A percentile compares a stretch with the other conserved stretches of the same genome.
Conservation (phyloP, 2,329 filamentous ascomycete genomes). For the Phyllachora maydis region DNA sequence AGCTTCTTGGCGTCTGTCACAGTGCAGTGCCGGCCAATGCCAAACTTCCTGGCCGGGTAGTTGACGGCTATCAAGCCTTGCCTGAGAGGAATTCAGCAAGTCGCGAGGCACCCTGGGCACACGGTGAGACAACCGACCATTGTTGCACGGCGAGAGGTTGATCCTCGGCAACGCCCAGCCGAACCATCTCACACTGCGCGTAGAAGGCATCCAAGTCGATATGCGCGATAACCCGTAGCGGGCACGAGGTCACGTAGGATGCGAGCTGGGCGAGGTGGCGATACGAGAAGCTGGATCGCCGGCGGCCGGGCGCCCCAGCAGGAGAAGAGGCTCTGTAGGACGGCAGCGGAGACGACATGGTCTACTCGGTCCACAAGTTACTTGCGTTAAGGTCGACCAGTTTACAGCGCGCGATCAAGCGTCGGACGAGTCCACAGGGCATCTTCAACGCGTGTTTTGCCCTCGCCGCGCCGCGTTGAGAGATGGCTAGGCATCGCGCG, state of each 20-base stretch:
- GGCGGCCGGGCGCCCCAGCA: conserved; percentile 10
- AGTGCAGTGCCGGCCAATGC: conserved; percentile 61
- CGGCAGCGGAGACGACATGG: conserved; percentile 8
- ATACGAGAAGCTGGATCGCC: conserved; percentile 60
- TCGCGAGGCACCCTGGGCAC: conserved; percentile 1
- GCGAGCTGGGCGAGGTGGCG: conserved; percentile 62
- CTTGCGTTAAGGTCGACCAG: too few relatives aligned
- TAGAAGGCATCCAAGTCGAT: conserved; percentile 97
- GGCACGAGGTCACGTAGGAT: conserved; percentile 48
- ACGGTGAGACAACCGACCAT: conserved; percentile 32
- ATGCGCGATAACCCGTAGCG: conserved; percentile 73
- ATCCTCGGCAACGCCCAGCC: conserved; percentile 52
- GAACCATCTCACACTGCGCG: conserved; percentile 85
- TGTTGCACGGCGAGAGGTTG: conserved; percentile 84
- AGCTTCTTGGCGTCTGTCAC: conserved; percentile 66
- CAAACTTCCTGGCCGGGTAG: conserved; percentile 69
- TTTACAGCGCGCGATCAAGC: too few relatives aligned
- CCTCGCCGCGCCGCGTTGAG: too few relatives aligned
- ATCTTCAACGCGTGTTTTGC: too few relatives aligned
- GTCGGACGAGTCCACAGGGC: too few relatives aligned
- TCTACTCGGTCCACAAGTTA: too few relatives aligned
- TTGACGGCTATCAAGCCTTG: conserved; percentile 91
- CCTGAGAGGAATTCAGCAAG: conserved; percentile 22
- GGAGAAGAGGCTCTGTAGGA: conserved; percentile 15
- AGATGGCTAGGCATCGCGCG: too few relatives aligned